A percentile compares a stretch with the other conserved stretches of the same genome.
Evolutionary conservation across 2,329 filamentous ascomycete genomes (phyloP).

Genomic region (Cladobotryum protrusum): DNA sequence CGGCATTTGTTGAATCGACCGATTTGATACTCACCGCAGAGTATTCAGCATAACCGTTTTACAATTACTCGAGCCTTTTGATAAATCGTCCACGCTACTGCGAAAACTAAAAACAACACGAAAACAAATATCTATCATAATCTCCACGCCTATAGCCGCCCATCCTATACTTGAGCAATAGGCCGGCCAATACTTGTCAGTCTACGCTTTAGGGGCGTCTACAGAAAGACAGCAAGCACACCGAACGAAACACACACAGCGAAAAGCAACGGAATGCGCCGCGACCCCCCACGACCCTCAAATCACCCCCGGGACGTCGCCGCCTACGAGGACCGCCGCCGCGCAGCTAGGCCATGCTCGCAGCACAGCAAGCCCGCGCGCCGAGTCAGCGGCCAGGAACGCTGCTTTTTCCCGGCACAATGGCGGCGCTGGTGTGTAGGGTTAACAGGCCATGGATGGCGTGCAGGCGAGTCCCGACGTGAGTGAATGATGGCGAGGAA

Average conservation of each 20-base stretch:
- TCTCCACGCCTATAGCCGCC: too few relatives aligned
- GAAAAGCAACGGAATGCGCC: slow-evolving; percentile 46
- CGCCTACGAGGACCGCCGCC: slow-evolving; percentile 59
- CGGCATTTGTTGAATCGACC: too few relatives aligned
- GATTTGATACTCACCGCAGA: too few relatives aligned
- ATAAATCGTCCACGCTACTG: too few relatives aligned
- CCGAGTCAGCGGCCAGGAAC: slow-evolving; percentile 17
- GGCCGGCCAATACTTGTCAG: too few relatives aligned
- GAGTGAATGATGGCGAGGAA: slow-evolving; percentile 20
- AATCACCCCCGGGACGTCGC: slow-evolving; percentile 66
- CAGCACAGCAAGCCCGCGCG: slow-evolving; percentile 26
- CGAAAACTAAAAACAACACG: too few relatives aligned
- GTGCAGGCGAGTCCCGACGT: slow-evolving; percentile 22
- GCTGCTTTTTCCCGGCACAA: slow-evolving; percentile 9
- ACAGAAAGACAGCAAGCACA: neutral
- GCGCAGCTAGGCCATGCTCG: slow-evolving; percentile 36
- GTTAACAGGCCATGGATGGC: slow-evolving; percentile 23
- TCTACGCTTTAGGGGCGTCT: neutral
- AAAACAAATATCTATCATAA: too few relatives aligned
- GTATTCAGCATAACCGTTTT: too few relatives aligned
- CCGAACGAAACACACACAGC: neutral
- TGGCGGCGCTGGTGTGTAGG: slow-evolving; percentile 19
- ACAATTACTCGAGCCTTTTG: too few relatives aligned
- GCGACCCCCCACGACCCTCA: slow-evolving; percentile 63
- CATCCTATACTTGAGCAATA: too few relatives aligned